These are phyloP conservation scores for Russula emetica DNA, from an alignment of 768 basidiomycete genomes.

Conservation along the genomic window DNA sequence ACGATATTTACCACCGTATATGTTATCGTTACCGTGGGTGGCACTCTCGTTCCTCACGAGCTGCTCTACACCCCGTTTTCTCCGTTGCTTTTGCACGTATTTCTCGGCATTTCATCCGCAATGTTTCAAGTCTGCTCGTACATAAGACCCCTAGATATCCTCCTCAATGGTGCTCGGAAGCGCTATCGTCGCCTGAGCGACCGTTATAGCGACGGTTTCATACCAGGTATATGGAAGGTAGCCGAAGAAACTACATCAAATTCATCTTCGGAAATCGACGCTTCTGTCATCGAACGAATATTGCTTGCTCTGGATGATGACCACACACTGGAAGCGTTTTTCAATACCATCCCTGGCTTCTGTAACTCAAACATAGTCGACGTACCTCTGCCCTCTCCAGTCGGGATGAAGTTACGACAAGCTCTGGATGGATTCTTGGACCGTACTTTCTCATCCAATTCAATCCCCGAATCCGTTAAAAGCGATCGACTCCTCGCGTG, in stretches of 20 bases:
- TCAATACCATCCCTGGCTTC: conserved; percentile 8
- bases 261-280: not conserved
- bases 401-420: not conserved
- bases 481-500: not conserved
- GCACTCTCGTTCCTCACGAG: no score
- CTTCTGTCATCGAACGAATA: not conserved
- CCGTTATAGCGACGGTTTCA: not conserved
- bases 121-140: not conserved
- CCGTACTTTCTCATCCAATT: not conserved
- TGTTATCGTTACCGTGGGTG: no score
- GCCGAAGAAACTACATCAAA: not conserved
- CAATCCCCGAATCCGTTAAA: not conserved
- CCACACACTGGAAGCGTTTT: conserved; percentile 2
- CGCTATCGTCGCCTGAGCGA: not conserved
- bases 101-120: not conserved
- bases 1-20: no score
- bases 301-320: not conserved
- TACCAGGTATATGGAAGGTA: not conserved
- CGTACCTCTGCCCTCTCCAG: not conserved
- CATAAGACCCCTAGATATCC: not conserved
- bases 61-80: not conserved
- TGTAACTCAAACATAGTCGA: not conserved
- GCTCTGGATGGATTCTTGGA: not conserved
- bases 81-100: not conserved
- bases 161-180: not conserved